Conservation (phyloP, 176 grass and related monocot genomes). For the Phoenix roebelenii region DNA sequence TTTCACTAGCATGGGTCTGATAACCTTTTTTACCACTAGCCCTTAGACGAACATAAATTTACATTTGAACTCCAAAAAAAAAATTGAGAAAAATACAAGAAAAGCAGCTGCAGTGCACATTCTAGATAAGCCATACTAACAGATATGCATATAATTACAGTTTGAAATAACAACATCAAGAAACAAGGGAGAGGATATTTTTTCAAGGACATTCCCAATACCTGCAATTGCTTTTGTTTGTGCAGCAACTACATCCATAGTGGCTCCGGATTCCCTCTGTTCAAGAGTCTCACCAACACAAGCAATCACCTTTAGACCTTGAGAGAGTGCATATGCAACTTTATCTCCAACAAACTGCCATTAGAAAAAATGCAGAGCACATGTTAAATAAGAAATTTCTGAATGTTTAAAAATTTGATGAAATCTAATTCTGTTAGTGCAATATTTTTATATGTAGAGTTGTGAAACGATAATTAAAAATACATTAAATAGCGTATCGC, state of each 20-base stretch:
- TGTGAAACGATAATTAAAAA: neutral
- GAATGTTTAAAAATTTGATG: no score
- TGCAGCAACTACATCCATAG: conserved; percentile 78
- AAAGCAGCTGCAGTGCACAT: no score
- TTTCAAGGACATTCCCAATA: conserved; percentile 8
- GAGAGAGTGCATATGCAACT: conserved; percentile 76
- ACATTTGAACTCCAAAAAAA: no score
- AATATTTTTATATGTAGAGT: neutral
- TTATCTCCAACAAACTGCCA: conserved; percentile 91
- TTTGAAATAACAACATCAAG: no score
- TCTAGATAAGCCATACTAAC: no score
- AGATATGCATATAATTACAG: no score
- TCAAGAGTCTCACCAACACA: conserved; percentile 98
- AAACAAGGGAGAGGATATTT: neutral
- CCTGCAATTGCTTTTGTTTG: conserved; percentile 95
- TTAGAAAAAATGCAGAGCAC: conserved; percentile 3
- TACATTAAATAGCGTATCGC: neutral
- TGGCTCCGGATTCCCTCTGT: conserved; percentile 74
- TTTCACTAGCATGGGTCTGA: no score
- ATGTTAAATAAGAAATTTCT: neutral
- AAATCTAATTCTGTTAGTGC: no score
- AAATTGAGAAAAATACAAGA: no score
- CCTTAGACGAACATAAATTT: no score
- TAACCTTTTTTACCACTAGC: no score
- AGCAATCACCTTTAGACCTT: conserved; percentile 94